A percentile compares a stretch with the other conserved stretches of the same genome.
Evolutionary conservation across 2,329 filamentous ascomycete genomes (phyloP).

Genomic region (Bipolaris cookei): DNA sequence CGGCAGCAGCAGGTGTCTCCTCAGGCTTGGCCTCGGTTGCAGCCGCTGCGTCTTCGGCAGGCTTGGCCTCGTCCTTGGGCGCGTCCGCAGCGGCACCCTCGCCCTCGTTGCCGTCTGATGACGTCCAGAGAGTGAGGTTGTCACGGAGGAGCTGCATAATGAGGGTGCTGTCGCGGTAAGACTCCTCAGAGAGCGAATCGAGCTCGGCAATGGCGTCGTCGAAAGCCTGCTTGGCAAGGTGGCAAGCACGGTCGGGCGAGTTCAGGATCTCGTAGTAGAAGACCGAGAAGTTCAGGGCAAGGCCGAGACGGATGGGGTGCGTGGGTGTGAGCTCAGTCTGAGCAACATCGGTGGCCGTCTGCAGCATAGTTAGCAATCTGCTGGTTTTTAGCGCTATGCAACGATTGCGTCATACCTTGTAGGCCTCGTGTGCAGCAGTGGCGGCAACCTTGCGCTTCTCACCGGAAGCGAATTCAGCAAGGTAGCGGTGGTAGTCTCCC

Average conservation of each 20-base stretch:
- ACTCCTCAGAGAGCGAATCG: conserved; percentile 96
- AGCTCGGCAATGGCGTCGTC: conserved; percentile 99
- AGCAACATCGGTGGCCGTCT: conserved; percentile 97
- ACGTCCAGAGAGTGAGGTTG: conserved; percentile 98
- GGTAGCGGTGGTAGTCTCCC: conserved; percentile 95
- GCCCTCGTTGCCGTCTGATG: conserved; percentile 82
- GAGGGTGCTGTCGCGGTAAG: conserved; percentile 97
- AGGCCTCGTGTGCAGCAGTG: conserved; percentile 88
- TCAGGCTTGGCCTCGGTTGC: conserved; percentile 42
- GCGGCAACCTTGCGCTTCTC: conserved; percentile 91
- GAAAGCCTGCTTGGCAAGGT: conserved; percentile 98
- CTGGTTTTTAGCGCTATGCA: conserved; percentile 12
- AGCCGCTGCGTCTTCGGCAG: conserved; percentile 57
- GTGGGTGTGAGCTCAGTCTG: conserved; percentile 97
- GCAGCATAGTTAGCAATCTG: conserved; percentile 28
- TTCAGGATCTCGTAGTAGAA: conserved; percentile 99
- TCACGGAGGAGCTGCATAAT: conserved; percentile 99
- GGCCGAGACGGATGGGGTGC: conserved; percentile 95
- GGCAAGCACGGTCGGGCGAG: conserved; percentile 96
- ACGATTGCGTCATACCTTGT: conserved; percentile 75
- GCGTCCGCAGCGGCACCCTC: conserved; percentile 67
- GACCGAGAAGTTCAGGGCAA: conserved; percentile 98
- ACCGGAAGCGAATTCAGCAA: conserved; percentile 89
- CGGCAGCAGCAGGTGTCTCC: conserved; percentile 42
- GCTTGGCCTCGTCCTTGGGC: conserved; percentile 68